These are phyloP conservation scores for Solanum aculeatissimum DNA, from an alignment of 305 asterid genomes.

Conservation along the genomic window DNA sequence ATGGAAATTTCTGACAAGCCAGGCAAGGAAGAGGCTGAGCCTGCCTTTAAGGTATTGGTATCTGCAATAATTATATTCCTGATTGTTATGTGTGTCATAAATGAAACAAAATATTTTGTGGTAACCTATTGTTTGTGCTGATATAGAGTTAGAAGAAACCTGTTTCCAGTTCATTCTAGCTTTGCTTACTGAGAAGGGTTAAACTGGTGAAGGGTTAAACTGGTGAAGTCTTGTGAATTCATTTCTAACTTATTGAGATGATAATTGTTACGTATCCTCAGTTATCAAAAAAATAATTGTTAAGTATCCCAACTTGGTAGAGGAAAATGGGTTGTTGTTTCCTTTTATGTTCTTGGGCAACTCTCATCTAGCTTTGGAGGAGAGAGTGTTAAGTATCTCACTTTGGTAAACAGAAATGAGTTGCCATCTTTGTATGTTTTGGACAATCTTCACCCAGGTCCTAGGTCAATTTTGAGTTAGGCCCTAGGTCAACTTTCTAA, in stretches of 20 bases:
- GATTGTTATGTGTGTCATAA: not conserved
- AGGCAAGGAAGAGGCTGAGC: constrained; percentile 75
- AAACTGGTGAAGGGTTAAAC: not conserved
- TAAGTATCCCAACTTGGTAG: not conserved
- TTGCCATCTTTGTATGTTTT: not conserved
- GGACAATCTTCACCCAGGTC: not conserved
- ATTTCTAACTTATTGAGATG: not conserved
- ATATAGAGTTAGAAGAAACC: not conserved
- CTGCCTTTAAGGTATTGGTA: constrained; percentile 81
- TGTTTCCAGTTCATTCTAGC: not conserved
- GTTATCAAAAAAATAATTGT: not conserved
- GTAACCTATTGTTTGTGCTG: not conserved
- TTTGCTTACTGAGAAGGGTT: not conserved
- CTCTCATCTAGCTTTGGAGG: not conserved
- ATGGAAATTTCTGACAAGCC: constrained; percentile 86
- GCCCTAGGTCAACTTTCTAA: not conserved
- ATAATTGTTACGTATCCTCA: not conserved
- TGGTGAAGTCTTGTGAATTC: not conserved
- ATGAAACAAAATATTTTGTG: not conserved
- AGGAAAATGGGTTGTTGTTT: not conserved
- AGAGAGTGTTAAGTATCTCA: not conserved
- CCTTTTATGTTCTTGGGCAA: not conserved
- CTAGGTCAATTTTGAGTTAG: not conserved
- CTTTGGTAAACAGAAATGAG: not conserved
- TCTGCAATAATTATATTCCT: not conserved